phyloP scores from a whole-genome alignment of 495 filamentous ascomycete genomes.

The Podospora tetraspora region DNA sequence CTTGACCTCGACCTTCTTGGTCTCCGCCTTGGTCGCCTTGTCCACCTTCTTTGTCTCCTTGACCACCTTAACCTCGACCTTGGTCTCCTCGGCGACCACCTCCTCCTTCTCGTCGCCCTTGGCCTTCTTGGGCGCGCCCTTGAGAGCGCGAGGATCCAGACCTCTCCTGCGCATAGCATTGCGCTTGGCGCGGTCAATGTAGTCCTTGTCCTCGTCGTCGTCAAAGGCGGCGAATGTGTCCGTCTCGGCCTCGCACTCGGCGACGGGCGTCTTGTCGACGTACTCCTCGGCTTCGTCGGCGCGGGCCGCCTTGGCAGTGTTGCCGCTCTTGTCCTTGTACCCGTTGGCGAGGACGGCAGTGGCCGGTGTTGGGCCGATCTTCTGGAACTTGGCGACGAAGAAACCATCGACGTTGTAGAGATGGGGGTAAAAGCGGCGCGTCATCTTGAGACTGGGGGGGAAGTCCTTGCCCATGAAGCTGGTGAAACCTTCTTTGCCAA shows the following conservation, averaged over 20 bases:
- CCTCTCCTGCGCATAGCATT: conserved; percentile 52
- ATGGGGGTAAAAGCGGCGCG: conserved; percentile 88
- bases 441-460: conserved; percentile 75
- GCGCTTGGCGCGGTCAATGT: conserved; percentile 68
- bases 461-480: conserved; percentile 86
- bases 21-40: conserved; percentile 6
- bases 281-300: conserved; percentile 33
- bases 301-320: conserved; percentile 10
- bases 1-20: conserved; percentile 13
- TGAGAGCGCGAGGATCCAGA: conserved; percentile 47
- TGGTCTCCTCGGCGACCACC: conserved; percentile 18
- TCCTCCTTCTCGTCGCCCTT: conserved; percentile 18
- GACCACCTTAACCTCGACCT: conserved; percentile 21
- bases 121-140: conserved; percentile 18
- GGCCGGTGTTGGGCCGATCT: conserved; percentile 67
- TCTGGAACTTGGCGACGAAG: conserved; percentile 97
- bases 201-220: conserved; percentile 71
- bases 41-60: conserved; percentile 18
- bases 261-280: conserved; percentile 48
- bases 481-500: conserved; percentile 87
- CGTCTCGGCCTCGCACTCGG: conserved; percentile 39
- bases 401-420: conserved; percentile 97
- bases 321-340: conserved; percentile 33
- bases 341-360: conserved; percentile 43
- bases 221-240: conserved; percentile 85